phyloP scores from a whole-genome alignment of 2,329 filamentous ascomycete genomes.

The Xylariaceae sp. region DNA sequence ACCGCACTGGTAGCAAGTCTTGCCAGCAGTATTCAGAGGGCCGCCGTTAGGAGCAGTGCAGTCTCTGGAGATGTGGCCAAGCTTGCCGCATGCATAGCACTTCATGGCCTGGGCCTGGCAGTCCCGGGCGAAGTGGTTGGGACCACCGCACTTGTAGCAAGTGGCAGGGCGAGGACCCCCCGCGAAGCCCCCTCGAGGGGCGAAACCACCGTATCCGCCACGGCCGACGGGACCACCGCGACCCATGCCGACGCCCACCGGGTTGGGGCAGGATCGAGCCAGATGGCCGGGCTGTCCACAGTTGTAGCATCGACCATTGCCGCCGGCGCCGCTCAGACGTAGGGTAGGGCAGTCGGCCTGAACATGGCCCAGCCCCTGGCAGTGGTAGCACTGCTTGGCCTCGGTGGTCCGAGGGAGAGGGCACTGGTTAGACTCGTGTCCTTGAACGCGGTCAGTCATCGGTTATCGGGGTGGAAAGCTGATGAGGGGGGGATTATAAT shows the following conservation, averaged over 20 bases:
- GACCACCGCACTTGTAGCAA: conserved; percentile 74
- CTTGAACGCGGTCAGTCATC: conserved; percentile 33
- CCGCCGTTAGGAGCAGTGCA: conserved; percentile 97
- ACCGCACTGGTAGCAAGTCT: conserved; percentile 98
- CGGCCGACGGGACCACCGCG: conserved; percentile 66
- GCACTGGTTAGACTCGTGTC: conserved; percentile 97
- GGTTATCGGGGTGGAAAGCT: conserved; percentile 6
- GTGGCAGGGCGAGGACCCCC: conserved; percentile 65
- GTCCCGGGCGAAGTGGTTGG: conserved; percentile 97
- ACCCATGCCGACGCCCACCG: conserved; percentile 57
- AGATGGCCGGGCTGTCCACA: conserved; percentile 91
- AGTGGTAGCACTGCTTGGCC: conserved; percentile 99
- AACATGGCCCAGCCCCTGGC: conserved; percentile 95
- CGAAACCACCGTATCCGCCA: conserved; percentile 59
- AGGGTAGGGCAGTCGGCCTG: conserved; percentile 98
- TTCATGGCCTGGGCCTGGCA: conserved; percentile 99
- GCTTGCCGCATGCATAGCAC: conserved; percentile 95
- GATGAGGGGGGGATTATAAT: background rate
- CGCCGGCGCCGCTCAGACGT: conserved; percentile 77
- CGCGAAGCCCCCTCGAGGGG: conserved; percentile 67
- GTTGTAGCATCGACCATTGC: conserved; percentile 90
- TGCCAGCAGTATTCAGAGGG: conserved; percentile 89
- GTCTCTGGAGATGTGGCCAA: conserved; percentile 88
- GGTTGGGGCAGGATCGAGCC: conserved; percentile 84
- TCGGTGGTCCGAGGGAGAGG: conserved; percentile 95